Evolutionary conservation across 108 stramenopile species (phyloP), one percentile per base, ranked within the genome.

Genomic region (Nitzschia sp.): DNA sequence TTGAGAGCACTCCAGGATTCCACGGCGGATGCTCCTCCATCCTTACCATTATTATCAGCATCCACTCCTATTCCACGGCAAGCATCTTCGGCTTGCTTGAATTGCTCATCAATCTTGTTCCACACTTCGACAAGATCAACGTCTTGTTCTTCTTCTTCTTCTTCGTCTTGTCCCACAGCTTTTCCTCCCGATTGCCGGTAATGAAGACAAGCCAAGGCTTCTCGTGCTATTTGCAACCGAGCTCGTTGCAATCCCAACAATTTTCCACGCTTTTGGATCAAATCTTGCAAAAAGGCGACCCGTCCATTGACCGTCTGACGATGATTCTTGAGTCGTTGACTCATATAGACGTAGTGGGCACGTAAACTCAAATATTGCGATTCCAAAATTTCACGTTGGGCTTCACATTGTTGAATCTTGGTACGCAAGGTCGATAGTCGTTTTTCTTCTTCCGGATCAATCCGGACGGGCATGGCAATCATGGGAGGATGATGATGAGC

Each of bases 361-460:
- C 88, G 73, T 19, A 93, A 74, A 23, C 83, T 80, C 55, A 93
- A 63, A 74, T 93, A 96, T 59, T 92, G 78, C 2, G 78, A 77
- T 68, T 96, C 95, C 31, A 91, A 73, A 19, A 81, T 50, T 60
- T 91, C 92, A 9, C 95, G 83, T 57, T 80, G 68, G 13, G 84
- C 77, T 69, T 96, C 95, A 62, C 86, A 82, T 4, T 62, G 71
- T 22, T 82, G 78, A 57, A 96, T 89, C 31, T 80, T 85, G 53
- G 85, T 83, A 8, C 89, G 83, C n/a, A 91, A 57, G n/a, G 63
- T 53, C 2, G 80, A 47, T 28, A 91, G 33, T 3, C 90, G 85
- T 66, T 94, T 94, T 71, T 94, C 93, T 64, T 91, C 89, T 72
- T 94, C 93, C 31, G 93, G 93, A 78, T 94, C 93, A 55, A 94